Evolutionary conservation across 768 basidiomycete genomes (phyloP).

Genomic region (Termitomyces eurrhizus): DNA sequence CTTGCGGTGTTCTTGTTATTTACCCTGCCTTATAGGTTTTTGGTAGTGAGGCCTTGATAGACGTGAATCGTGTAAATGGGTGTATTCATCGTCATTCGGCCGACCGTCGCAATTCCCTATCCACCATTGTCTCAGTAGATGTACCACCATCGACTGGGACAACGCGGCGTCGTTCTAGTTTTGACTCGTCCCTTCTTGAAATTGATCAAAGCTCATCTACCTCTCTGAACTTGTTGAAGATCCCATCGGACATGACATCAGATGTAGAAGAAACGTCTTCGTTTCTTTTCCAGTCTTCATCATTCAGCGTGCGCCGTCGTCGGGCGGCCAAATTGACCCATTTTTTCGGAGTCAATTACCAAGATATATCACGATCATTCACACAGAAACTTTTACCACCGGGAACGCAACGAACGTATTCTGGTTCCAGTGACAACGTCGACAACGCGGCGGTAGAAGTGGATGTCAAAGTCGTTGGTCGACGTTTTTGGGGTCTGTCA

Average conservation of each 20-base stretch:
- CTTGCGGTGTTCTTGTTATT: slow-evolving; percentile 1
- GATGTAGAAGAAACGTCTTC: slow-evolving; percentile 1
- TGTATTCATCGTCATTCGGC: not conserved
- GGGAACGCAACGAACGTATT: not conserved
- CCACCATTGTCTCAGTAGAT: slow-evolving; percentile 9
- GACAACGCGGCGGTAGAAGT: slow-evolving; percentile 22
- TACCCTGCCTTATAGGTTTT: slow-evolving; percentile 34
- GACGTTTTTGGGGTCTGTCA: slow-evolving; percentile 38
- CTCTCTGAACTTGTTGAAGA: not conserved
- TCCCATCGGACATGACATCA: not conserved
- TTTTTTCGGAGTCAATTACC: slow-evolving; percentile 53
- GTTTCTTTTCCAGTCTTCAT: not conserved
- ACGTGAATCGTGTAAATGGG: slow-evolving; percentile 25
- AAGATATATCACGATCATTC: slow-evolving; percentile 34
- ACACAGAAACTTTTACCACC: slow-evolving; percentile 6
- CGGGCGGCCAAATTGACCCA: slow-evolving; percentile 52
- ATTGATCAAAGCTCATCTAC: not conserved
- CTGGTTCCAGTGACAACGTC: not conserved
- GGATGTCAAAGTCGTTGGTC: slow-evolving; percentile 35
- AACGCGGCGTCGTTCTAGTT: slow-evolving; percentile 14
- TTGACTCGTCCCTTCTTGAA: slow-evolving; percentile 9
- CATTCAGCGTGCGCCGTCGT: slow-evolving; percentile 23
- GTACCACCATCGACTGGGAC: not conserved
- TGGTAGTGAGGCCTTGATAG: slow-evolving; percentile 43
- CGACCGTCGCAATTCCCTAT: slow-evolving; percentile 10